These are phyloP conservation scores for Fistulinella cinereoalba DNA, from an alignment of 1,284 basidiomycete genomes.

Conservation along the genomic window DNA sequence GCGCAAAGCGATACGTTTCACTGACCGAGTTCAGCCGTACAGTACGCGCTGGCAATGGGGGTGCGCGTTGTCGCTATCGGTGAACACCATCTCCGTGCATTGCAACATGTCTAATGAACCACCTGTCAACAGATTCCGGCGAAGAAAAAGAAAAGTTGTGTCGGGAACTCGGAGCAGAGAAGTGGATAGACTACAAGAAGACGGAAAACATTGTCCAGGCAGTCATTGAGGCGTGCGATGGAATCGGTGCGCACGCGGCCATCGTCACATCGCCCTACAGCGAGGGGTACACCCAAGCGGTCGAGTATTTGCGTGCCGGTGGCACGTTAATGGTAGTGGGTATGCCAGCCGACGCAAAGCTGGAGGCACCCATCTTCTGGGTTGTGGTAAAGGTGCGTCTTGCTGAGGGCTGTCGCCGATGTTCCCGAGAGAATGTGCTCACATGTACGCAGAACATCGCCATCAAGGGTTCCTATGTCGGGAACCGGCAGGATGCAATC, in stretches of 20 bases:
- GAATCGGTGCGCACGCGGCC: conserved; percentile 72
- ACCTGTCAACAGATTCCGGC: conserved; percentile 56
- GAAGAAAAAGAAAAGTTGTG: conserved; percentile 72
- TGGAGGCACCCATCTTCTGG: conserved; percentile 73
- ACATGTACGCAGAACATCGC: conserved; percentile 60
- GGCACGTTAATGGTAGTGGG: conserved; percentile 76
- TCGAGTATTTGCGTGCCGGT: conserved; percentile 63
- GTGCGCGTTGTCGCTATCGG: conserved; percentile 80
- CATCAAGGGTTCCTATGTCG: conserved; percentile 77
- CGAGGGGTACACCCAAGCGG: conserved; percentile 66
- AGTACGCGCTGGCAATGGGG: conserved; percentile 76
- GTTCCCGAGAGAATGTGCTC: too few species aligned
- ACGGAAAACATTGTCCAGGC: conserved; percentile 59
- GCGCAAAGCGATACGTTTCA: not conserved
- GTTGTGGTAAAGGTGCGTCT: conserved; percentile 59
- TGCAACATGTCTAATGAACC: too few species aligned
- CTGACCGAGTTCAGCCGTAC: conserved; percentile 50
- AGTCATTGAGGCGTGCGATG: conserved; percentile 64
- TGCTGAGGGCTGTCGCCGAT: too few species aligned
- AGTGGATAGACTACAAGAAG: conserved; percentile 78
- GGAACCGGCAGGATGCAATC: conserved; percentile 67
- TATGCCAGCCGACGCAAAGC: conserved; percentile 57
- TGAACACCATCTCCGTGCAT: conserved; percentile 15
- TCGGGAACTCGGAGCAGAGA: conserved; percentile 68
- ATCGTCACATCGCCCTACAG: conserved; percentile 63